Base-by-base conservation (phyloP, 2,329 filamentous ascomycete species). In the Coniella vitis region DNA sequence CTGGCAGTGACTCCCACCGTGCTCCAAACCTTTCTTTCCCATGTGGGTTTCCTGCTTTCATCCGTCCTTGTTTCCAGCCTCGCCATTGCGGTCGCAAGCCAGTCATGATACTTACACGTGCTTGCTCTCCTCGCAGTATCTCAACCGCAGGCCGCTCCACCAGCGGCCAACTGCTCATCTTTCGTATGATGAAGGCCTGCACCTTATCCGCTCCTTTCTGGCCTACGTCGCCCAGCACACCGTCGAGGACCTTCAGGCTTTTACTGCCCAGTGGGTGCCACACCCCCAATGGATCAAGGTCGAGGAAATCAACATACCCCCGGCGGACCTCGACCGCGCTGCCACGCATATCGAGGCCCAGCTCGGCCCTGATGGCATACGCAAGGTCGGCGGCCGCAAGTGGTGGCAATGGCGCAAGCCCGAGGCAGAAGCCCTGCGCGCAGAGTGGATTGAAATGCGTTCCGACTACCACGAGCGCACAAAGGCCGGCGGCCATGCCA, bases 391-490 rank as follows among this genome's bases (percentile, higher is more conserved):
- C 36, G 93, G 93, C 3, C 75, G 78, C 60, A 78, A 83, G 53
- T 90, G 93, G 93, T 90, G 91, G 91, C 80, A 89, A 67, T 95
- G 90, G 90, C 78, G 87, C 45, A 78, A 81, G 34, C 49, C 49
- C 47, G 78, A 79, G 4, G 75, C 80, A 21, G 75, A 69, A 40
- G 74, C 81, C 1, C 69, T 96, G 22, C 81, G 82, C 60, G 90
- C 86, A 0, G 91, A 98, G 63, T 97, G 90, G 91, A 88, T 98
- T 57, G 93, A 97, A 73, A 96, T 96, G 90, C 83, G 81, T 56
- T 76, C 81, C 45, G 86, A 97, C 64, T 84, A 87, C 60, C 73
- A 84, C 52, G 82, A 86, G 61, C 80, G 88, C 49, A 84, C 83
- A 63, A 79, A 78, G 60, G 69, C 69, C 1, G 69, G 69, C 14